A percentile compares a stretch with the other conserved stretches of the same genome.
Evolutionary conservation across 2,329 filamentous ascomycete species (phyloP).

Genomic region (Pyrenochaeta sp.): DNA sequence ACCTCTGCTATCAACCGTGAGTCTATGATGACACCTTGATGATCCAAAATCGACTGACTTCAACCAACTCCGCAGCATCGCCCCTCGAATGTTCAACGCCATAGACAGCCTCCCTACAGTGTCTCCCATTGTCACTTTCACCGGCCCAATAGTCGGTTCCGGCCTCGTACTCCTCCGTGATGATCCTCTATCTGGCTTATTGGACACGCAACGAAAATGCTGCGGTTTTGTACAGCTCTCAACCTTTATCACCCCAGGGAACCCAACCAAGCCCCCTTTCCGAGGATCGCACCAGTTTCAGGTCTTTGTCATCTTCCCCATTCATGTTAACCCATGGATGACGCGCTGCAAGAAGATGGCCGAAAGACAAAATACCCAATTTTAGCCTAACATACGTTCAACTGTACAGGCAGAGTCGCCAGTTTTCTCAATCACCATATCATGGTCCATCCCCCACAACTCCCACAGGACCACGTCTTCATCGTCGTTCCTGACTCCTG

Average conservation of each 20-base stretch:
- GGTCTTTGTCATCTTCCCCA: conserved; percentile 5
- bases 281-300: conserved; percentile 4
- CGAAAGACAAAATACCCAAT: conserved; percentile 6
- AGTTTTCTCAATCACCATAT: conserved; percentile 5
- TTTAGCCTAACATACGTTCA: conserved; percentile 7
- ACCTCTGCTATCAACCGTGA: conserved; percentile 19
- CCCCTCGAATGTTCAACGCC: conserved; percentile 2
- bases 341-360: conserved; percentile 6
- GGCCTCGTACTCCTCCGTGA: conserved; percentile 2
- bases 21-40: conserved; percentile 10
- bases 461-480: conserved; percentile 5
- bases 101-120: conserved; percentile 4
- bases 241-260: conserved; percentile 4
- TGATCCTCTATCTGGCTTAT: conserved; percentile 3
- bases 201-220: conserved; percentile 1
- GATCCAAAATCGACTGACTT: conserved; percentile 4
- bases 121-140: conserved; percentile 5
- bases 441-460: conserved; percentile 2
- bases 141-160: conserved; percentile 3
- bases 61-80: conserved; percentile 3
- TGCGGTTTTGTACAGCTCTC: conserved; percentile 4
- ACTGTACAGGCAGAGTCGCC: conserved; percentile 6
- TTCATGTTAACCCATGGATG: conserved; percentile 4
- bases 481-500: conserved; percentile 4
- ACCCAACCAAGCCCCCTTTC: conserved; percentile 5